Percentiles rank a stretch among this genome's conserved stretches.
phyloP scores from a whole-genome alignment of 2,329 filamentous ascomycete species.

The Phyllosticta citriasiana region DNA sequence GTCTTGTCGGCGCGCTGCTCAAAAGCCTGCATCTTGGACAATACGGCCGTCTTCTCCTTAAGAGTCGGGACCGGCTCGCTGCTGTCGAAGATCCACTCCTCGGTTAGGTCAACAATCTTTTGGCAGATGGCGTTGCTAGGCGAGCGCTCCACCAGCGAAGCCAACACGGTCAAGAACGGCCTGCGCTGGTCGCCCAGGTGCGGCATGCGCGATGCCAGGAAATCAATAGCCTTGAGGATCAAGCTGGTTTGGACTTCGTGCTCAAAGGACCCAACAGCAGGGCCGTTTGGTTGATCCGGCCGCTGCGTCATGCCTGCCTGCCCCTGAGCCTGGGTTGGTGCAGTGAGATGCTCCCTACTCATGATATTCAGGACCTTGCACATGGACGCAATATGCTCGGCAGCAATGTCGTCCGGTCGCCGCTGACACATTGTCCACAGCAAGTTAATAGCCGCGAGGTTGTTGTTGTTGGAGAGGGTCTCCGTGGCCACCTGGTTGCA shows the following conservation, averaged over 20 bases:
- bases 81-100: constrained; percentile 91
- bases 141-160: constrained; percentile 91
- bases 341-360: constrained; percentile 80
- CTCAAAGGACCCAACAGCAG: constrained; percentile 62
- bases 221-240: constrained; percentile 91
- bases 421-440: constrained; percentile 84
- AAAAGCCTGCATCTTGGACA: constrained; percentile 98
- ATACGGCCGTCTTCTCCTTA: constrained; percentile 95
- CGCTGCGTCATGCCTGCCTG: constrained; percentile 27
- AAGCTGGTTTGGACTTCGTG: constrained; percentile 81
- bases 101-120: constrained; percentile 88
- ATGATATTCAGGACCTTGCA: constrained; percentile 88
- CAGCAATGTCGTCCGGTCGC: constrained; percentile 75
- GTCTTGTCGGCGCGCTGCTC: constrained; percentile 75
- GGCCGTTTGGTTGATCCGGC: constrained; percentile 45
- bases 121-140: constrained; percentile 77
- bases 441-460: constrained; percentile 83
- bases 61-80: constrained; percentile 93
- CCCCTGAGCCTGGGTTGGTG: constrained; percentile 39
- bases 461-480: constrained; percentile 68
- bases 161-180: constrained; percentile 89
- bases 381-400: constrained; percentile 67
- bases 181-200: constrained; percentile 81
- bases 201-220: constrained; percentile 86
- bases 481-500: constrained; percentile 81